Percentiles rank a stretch among this genome's conserved stretches.
Conservation (phyloP, 805 yeast species). For the Starmerella tilneyi region DNA sequence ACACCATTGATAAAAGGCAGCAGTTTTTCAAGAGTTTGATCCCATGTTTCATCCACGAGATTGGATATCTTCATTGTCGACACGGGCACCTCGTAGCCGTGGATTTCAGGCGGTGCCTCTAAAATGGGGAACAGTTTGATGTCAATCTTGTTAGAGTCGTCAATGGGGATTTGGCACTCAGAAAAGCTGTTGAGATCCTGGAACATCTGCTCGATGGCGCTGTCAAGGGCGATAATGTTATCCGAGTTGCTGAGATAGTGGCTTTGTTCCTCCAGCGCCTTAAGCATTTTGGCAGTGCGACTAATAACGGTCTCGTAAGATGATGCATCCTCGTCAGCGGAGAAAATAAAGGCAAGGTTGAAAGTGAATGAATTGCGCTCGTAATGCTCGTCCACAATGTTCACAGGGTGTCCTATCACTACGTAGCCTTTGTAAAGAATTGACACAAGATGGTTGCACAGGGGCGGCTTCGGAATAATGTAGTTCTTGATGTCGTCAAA, state of each 20-base stretch:
- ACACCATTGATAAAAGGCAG: slow-evolving; percentile 81
- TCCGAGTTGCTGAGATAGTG: slow-evolving; percentile 52
- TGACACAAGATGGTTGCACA: slow-evolving; percentile 73
- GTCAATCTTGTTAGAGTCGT: slow-evolving; percentile 78
- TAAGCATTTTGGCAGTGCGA: slow-evolving; percentile 78
- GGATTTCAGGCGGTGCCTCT: slow-evolving; percentile 65
- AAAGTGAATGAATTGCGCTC: slow-evolving; percentile 87
- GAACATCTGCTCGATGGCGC: slow-evolving; percentile 76
- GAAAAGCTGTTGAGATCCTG: slow-evolving; percentile 92
- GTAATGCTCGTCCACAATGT: slow-evolving; percentile 60
- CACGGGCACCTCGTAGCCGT: slow-evolving; percentile 81
- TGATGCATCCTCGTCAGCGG: slow-evolving; percentile 65
- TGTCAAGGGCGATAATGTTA: slow-evolving; percentile 48
- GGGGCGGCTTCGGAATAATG: slow-evolving; percentile 83
- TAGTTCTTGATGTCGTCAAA: slow-evolving; percentile 83
- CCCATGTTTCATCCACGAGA: slow-evolving; percentile 88
- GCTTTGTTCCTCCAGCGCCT: slow-evolving; percentile 81
- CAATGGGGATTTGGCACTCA: slow-evolving; percentile 90
- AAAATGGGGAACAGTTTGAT: slow-evolving; percentile 87
- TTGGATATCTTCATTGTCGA: slow-evolving; percentile 66
- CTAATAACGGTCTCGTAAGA: slow-evolving; percentile 80
- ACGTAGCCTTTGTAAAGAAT: slow-evolving; percentile 59
- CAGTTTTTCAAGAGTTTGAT: slow-evolving; percentile 86
- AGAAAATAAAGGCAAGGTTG: slow-evolving; percentile 86
- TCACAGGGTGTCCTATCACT: slow-evolving; percentile 82